A percentile compares a stretch with the other conserved stretches of the same genome.
Evolutionary conservation across 1,284 basidiomycete species (phyloP).

Genomic region (Cutaneotrichosporon daszewskae): DNA sequence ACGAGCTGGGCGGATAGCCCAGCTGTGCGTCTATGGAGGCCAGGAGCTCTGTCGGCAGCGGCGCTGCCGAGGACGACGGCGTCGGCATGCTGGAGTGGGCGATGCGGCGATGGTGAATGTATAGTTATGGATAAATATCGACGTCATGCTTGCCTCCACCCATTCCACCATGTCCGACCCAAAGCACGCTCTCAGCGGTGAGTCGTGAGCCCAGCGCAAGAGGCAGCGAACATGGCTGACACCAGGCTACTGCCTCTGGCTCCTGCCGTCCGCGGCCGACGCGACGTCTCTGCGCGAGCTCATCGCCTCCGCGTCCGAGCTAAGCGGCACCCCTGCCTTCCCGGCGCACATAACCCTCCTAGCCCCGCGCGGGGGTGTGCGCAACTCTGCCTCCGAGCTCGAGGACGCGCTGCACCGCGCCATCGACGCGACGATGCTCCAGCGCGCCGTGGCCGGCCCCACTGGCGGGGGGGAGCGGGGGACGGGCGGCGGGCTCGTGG

Average conservation of each 20-base stretch:
- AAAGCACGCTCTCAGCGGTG: too few relatives aligned
- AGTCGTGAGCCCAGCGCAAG: too few relatives aligned
- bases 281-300: conserved; percentile 6
- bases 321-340: conserved; percentile 21
- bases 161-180: too few relatives aligned
- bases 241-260: conserved; percentile 23
- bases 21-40: not conserved
- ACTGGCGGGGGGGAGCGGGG: not conserved
- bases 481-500: not conserved
- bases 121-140: too few relatives aligned
- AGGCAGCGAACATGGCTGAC: too few relatives aligned
- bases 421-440: not conserved
- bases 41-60: conserved; percentile 2
- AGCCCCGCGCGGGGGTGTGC: conserved; percentile 12
- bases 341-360: conserved; percentile 34
- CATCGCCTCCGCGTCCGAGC: conserved; percentile 9
- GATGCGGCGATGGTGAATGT: not conserved
- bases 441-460: not conserved
- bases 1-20: not conserved
- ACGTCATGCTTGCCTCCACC: too few relatives aligned
- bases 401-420: conserved; percentile 1
- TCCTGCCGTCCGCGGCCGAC: conserved; percentile 10
- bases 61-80: not conserved
- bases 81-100: not conserved
- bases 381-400: not conserved